Evolutionary conservation across 2,329 filamentous ascomycete genomes (phyloP).

Genomic region (Phaeosphaeria sp.): DNA sequence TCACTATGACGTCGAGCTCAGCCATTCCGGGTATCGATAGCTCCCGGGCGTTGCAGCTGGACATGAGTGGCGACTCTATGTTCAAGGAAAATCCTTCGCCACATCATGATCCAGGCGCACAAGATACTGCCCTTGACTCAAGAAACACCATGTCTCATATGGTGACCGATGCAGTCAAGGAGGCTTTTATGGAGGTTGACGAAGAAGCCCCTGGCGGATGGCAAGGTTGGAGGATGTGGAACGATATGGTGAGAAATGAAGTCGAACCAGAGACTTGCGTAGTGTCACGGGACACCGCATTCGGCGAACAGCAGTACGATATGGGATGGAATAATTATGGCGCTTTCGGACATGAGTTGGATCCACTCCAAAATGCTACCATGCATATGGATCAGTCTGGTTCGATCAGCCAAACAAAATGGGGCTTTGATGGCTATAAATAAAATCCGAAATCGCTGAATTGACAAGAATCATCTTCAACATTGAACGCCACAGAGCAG

Average conservation of each 20-base stretch:
- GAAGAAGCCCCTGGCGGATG: constrained; percentile 35
- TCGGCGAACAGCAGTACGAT: constrained; percentile 10
- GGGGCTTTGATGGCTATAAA: constrained; percentile 26
- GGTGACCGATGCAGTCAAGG: constrained; percentile 33
- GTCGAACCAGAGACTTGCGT: not conserved
- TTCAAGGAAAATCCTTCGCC: not conserved
- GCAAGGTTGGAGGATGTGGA: constrained; percentile 38
- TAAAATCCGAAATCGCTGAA: not conserved
- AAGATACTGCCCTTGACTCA: not conserved
- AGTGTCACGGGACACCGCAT: constrained; percentile 1
- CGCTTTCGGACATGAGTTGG: constrained; percentile 7
- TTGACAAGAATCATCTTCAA: too few species aligned
- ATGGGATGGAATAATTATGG: constrained; percentile 13
- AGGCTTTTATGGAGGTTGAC: constrained; percentile 38
- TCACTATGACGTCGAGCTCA: constrained; percentile 4
- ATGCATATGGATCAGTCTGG: constrained; percentile 5
- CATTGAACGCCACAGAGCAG: too few species aligned
- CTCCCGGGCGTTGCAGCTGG: not conserved
- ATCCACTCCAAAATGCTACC: constrained; percentile 13
- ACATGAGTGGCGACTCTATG: not conserved
- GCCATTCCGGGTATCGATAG: not conserved
- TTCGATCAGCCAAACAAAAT: constrained; percentile 18
- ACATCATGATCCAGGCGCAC: constrained; percentile 1
- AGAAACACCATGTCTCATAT: constrained; percentile 16
- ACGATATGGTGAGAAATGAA: constrained; percentile 30